Percentiles rank a stretch among this genome's conserved stretches.
Conservation (phyloP, 208 protist genomes). For the Sergeia podlipaevii region DNA sequence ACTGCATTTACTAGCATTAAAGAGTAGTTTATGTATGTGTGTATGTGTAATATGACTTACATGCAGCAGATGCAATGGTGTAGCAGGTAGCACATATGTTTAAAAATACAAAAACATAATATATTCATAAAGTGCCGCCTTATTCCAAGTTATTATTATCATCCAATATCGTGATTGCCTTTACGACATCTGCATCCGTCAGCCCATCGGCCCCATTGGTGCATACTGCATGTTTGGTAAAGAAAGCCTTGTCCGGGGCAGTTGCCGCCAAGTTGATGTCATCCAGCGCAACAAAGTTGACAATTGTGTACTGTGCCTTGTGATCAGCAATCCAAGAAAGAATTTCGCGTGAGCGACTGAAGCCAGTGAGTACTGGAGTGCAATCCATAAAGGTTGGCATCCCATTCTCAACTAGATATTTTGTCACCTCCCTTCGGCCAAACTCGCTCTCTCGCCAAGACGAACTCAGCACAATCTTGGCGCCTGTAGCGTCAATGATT, state of each 20-base stretch:
- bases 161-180: constrained; percentile 34
- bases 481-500: constrained; percentile 42
- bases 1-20: no score
- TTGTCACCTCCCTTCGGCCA: constrained; percentile 51
- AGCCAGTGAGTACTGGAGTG: constrained; percentile 31
- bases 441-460: constrained; percentile 66
- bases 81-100: not conserved
- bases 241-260: constrained; percentile 54
- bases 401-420: constrained; percentile 28
- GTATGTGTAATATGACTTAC: not conserved
- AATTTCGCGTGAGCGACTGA: constrained; percentile 46
- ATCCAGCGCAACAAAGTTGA: constrained; percentile 76
- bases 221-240: constrained; percentile 46
- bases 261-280: constrained; percentile 53
- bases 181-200: constrained; percentile 41
- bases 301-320: constrained; percentile 47
- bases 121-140: no score
- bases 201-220: constrained; percentile 47
- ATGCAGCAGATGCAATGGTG: not conserved
- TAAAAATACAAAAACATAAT: no score
- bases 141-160: constrained; percentile 56
- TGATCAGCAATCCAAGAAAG: constrained; percentile 50
- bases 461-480: constrained; percentile 70
- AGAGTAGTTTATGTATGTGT: no score
- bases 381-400: constrained; percentile 56